Evolutionary conservation across 1,284 basidiomycete genomes (phyloP), one percentile per base, ranked within the genome.

Genomic region (Phlebopus sp.): DNA sequence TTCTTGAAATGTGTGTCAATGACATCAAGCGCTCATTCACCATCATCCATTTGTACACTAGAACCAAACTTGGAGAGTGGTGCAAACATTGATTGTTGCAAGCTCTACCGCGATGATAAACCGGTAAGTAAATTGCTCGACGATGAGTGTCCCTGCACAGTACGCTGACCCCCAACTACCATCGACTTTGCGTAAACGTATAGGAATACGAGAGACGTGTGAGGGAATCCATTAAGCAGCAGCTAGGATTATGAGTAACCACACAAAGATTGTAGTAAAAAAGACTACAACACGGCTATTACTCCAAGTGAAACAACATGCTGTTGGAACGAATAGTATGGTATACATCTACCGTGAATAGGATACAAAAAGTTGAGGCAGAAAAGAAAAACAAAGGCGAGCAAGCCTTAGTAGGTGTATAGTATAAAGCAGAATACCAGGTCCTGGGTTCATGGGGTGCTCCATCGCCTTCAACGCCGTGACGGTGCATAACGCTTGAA

Each of bases 41-140:
- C n/a, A n/a, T n/a, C n/a, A n/a, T n/a, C n/a, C n/a, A n/a, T n/a
- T n/a, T n/a, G n/a, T n/a, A n/a, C n/a, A n/a, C n/a, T n/a, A 86
- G 96, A 99, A 74, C 97, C 97, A n/a, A 99, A 99, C 70, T 79
- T 98, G 46, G 97, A 99, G 72, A 93, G 90, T 56, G 96, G 96
- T 29, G 97, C 97, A 39, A 98, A 98, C 71, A 91, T 99, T 52
- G 96, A 99, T 70, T 94, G 91, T 64, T 93, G 92, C 76, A 97
- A 97, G 71, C 75, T 97, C 39, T 97, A 95, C 66, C 81, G 94
- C 48, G 93, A 97, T 55, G 85, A 97, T 68, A 79, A 77, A 47
- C 65, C 71, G 53, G 79, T 82, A 52, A 55, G 64, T 41, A 19
- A 31, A 35, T 30, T 7, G 2, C 27, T 21, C 34, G 72, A n/a